A percentile compares a stretch with the other conserved stretches of the same genome.
Evolutionary conservation across 2,329 filamentous ascomycete genomes (phyloP).

Genomic region (Tolypocladium ovalisporum): DNA sequence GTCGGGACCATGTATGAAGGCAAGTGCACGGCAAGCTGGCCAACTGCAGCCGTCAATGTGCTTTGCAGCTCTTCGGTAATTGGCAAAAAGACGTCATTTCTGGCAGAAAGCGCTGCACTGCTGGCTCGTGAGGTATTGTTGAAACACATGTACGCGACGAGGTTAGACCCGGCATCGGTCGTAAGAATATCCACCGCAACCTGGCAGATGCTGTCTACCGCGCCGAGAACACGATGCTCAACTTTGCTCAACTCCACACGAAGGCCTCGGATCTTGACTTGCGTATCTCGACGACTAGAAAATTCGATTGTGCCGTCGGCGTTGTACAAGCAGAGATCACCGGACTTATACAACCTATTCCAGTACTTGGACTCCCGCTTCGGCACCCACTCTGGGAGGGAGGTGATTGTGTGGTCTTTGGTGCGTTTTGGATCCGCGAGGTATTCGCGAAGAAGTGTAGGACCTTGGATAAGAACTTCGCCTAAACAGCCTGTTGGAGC

Average conservation of each 20-base stretch:
- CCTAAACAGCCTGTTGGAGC: constrained; percentile 4
- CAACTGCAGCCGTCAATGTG: background rate
- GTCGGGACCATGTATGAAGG: background rate
- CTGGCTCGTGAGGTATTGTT: background rate
- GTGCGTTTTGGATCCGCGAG: background rate
- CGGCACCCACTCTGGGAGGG: background rate
- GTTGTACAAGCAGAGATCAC: constrained; percentile 8
- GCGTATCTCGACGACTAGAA: background rate
- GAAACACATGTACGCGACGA: no score
- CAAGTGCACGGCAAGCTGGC: background rate
- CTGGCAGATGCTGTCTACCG: background rate
- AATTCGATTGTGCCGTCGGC: constrained; percentile 7
- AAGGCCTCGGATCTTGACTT: constrained; percentile 10
- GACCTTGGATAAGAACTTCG: constrained; percentile 6
- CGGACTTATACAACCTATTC: constrained; percentile 7
- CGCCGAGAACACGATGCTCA: constrained; percentile 5
- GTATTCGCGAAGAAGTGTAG: constrained; percentile 4
- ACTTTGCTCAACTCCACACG: constrained; percentile 9
- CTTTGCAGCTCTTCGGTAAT: background rate
- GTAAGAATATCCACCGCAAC: background rate
- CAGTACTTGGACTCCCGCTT: background rate
- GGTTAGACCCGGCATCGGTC: no score
- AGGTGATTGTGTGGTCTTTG: background rate
- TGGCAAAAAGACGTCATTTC: background rate
- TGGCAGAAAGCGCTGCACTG: no score